phyloP scores from a whole-genome alignment of 495 filamentous ascomycete genomes.

The Penicillium parvum region DNA sequence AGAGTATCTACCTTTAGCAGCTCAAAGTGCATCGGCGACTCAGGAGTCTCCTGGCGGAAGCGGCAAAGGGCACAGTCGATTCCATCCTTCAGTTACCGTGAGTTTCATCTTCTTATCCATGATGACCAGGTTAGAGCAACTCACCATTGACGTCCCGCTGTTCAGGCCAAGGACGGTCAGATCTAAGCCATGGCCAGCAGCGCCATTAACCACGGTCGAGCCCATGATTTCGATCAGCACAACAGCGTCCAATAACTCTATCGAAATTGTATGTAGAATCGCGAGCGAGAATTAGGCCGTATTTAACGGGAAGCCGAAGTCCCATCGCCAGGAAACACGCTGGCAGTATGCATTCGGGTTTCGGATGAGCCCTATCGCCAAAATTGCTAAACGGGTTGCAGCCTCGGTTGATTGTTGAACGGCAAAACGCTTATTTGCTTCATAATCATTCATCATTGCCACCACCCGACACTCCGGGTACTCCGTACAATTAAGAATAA shows the following conservation, averaged over 20 bases:
- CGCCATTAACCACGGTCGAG: not conserved
- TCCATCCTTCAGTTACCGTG: constrained; percentile 29
- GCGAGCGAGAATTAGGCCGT: not conserved
- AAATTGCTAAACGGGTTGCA: constrained; percentile 6
- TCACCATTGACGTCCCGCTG: constrained; percentile 39
- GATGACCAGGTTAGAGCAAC: constrained; percentile 6
- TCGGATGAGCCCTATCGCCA: not conserved
- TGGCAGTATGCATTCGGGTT: not conserved
- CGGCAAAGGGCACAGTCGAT: constrained; percentile 51
- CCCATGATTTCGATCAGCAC: constrained; percentile 7
- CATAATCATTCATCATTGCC: no score
- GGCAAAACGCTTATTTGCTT: constrained; percentile 17
- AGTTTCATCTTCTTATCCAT: no score
- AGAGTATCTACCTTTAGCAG: constrained; percentile 30
- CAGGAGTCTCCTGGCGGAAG: constrained; percentile 46
- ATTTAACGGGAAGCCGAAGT: not conserved
- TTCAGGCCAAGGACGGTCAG: constrained; percentile 51
- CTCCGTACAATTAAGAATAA: no score
- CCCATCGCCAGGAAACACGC: not conserved
- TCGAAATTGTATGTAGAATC: not conserved
- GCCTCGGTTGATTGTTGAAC: no score
- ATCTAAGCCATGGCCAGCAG: constrained; percentile 22
- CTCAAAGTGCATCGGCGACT: constrained; percentile 46
- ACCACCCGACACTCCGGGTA: no score
- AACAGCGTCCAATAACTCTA: not conserved